Conservation (phyloP, 164 flowering plant genomes). For the Nelumbo lutea region DNA sequence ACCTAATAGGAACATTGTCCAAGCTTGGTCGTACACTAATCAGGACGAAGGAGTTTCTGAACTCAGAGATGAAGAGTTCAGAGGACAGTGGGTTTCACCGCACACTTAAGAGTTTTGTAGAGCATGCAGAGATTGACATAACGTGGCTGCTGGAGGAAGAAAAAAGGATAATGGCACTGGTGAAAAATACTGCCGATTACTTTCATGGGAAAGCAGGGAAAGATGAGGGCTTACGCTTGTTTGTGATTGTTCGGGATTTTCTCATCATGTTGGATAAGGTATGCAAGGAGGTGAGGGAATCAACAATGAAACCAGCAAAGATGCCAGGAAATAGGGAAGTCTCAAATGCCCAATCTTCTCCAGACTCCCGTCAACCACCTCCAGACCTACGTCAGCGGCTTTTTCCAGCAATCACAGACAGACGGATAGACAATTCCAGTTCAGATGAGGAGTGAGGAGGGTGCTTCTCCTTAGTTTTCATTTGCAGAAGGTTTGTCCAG, state of each 20-base stretch:
- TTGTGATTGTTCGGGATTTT: constrained; percentile 77
- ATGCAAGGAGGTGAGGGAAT: constrained; percentile 46
- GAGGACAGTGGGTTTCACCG: constrained; percentile 44
- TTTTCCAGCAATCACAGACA: constrained; percentile 52
- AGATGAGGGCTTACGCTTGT: constrained; percentile 82
- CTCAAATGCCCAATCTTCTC: constrained; percentile 14
- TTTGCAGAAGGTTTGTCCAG: constrained; percentile 9
- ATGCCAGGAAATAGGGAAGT: constrained; percentile 21
- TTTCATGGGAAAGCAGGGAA: constrained; percentile 82
- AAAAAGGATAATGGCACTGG: constrained; percentile 67
- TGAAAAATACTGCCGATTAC: constrained; percentile 77
- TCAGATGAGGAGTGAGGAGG: constrained; percentile 58
- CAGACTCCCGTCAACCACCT: constrained; percentile 10
- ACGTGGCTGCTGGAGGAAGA: constrained; percentile 60
- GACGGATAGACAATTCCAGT: constrained; percentile 38
- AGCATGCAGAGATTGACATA: constrained; percentile 61
- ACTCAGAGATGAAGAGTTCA: constrained; percentile 41
- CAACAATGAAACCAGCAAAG: constrained; percentile 16
- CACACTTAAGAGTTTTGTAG: constrained; percentile 50
- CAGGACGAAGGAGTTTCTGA: constrained; percentile 46
- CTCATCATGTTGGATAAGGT: constrained; percentile 62
- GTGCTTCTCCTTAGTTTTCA: constrained; percentile 18
- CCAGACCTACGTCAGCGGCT: constrained; percentile 23
- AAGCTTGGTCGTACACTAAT: constrained; percentile 44
- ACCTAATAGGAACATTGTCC: constrained; percentile 46